These are phyloP conservation scores for Trametes coccinea DNA, from an alignment of 768 basidiomycete species.

Conservation along the genomic window DNA sequence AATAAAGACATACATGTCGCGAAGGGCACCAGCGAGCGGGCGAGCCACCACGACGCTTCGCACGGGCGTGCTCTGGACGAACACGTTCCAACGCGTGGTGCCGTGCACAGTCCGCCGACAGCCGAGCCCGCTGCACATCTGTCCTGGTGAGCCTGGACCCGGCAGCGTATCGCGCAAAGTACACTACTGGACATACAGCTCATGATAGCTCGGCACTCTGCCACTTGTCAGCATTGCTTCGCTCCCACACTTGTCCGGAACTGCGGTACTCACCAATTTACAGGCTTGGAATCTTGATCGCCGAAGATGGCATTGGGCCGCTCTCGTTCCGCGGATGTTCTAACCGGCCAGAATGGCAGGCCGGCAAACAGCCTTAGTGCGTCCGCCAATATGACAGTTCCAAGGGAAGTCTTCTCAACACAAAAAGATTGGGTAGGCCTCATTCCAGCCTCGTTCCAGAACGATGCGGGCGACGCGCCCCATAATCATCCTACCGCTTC, in stretches of 20 bases:
- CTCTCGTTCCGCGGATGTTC: conserved; percentile 13
- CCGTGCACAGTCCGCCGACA: background rate
- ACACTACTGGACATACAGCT: background rate
- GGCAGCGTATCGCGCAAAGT: too few species aligned
- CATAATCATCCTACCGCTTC: conserved; percentile 14
- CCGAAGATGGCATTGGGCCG: conserved; percentile 17
- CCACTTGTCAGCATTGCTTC: background rate
- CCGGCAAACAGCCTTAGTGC: conserved; percentile 18
- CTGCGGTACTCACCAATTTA: conserved; percentile 22
- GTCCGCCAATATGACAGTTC: conserved; percentile 6
- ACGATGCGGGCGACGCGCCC: conserved; percentile 6
- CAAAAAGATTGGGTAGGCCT: conserved; percentile 16
- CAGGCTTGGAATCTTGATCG: conserved; percentile 22
- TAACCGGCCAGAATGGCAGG: background rate
- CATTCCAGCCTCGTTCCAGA: conserved; percentile 16
- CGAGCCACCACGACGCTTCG: conserved; percentile 7
- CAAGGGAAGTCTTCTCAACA: conserved; percentile 6
- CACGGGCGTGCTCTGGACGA: conserved; percentile 11
- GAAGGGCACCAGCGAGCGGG: conserved; percentile 4
- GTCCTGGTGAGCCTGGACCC: background rate
- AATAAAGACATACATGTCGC: conserved; percentile 24
- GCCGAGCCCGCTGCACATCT: background rate
- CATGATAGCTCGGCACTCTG: background rate
- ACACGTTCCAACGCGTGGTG: conserved; percentile 1
- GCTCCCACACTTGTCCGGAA: conserved; percentile 15